phyloP scores from a whole-genome alignment of 2,329 filamentous ascomycete genomes.

The Tolypocladium paradoxum region DNA sequence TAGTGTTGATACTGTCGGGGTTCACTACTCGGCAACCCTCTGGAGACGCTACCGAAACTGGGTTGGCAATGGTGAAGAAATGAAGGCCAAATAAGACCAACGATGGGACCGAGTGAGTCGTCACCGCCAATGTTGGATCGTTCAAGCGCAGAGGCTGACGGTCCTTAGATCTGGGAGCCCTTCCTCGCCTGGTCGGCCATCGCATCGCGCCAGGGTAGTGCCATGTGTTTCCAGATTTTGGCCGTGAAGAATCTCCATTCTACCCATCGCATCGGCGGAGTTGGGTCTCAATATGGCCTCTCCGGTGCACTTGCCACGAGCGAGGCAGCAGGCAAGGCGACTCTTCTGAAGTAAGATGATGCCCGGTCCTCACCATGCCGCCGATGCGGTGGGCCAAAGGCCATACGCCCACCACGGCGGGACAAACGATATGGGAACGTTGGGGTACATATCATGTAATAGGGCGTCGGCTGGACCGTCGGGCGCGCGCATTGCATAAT shows the following conservation, averaged over 20 bases:
- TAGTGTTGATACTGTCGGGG: slow-evolving; percentile 74
- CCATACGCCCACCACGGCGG: no score
- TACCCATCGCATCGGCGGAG: slow-evolving; percentile 69
- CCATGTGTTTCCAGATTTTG: slow-evolving; percentile 79
- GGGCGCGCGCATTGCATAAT: no score
- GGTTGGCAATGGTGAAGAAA: slow-evolving; percentile 83
- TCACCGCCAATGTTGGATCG: neutral
- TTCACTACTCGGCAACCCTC: slow-evolving; percentile 87
- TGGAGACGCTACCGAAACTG: slow-evolving; percentile 98
- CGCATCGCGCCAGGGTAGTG: slow-evolving; percentile 69
- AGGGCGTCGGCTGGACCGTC: no score
- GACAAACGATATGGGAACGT: no score
- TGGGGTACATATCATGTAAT: no score
- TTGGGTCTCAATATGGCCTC: slow-evolving; percentile 58
- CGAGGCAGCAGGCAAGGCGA: slow-evolving; percentile 15
- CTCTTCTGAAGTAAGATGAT: slow-evolving; percentile 1
- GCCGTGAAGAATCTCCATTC: slow-evolving; percentile 86
- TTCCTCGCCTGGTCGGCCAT: slow-evolving; percentile 84
- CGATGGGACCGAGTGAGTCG: slow-evolving; percentile 76
- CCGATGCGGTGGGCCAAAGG: no score
- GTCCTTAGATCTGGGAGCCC: slow-evolving; percentile 75
- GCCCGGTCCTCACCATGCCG: no score
- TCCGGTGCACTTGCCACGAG: slow-evolving; percentile 41
- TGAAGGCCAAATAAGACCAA: slow-evolving; percentile 82
- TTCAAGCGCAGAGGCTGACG: slow-evolving; percentile 7